These are phyloP conservation scores for Rhododendron ferrugineum DNA, from an alignment of 148 eudicot species.

Conservation along the genomic window DNA sequence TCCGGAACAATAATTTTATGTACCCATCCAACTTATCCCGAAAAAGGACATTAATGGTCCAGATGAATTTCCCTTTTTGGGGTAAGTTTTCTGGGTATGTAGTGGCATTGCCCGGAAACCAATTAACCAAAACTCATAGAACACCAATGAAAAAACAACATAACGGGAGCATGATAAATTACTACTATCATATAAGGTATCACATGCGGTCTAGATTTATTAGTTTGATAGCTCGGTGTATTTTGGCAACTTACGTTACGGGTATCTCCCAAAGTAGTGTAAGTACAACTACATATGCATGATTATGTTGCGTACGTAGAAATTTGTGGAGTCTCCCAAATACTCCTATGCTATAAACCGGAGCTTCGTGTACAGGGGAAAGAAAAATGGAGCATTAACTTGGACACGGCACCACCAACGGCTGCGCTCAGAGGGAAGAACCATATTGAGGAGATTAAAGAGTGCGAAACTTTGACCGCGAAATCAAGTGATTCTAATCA, in stretches of 20 bases:
- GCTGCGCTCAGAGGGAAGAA: slow-evolving; percentile 26
- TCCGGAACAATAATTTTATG: no score
- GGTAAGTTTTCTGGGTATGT: no score
- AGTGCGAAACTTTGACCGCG: slow-evolving; percentile 23
- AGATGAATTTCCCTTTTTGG: no score
- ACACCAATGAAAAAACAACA: no score
- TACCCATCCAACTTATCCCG: no score
- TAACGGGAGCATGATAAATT: no score
- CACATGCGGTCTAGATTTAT: not conserved
- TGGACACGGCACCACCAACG: not conserved
- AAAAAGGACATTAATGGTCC: no score
- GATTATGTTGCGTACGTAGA: not conserved
- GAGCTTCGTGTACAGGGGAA: slow-evolving; percentile 16
- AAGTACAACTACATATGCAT: not conserved
- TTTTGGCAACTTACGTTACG: not conserved
- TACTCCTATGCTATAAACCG: not conserved
- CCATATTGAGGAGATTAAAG: slow-evolving; percentile 20
- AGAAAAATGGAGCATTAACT: slow-evolving; percentile 17
- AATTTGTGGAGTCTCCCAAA: not conserved
- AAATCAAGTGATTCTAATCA: slow-evolving; percentile 36
- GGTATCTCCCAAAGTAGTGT: not conserved
- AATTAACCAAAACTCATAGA: no score
- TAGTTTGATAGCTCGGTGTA: not conserved
- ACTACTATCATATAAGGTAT: not conserved
- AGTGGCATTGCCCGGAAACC: no score